Evolutionary conservation across 768 basidiomycete genomes (phyloP).

Genomic region (Kwoniella sp.): DNA sequence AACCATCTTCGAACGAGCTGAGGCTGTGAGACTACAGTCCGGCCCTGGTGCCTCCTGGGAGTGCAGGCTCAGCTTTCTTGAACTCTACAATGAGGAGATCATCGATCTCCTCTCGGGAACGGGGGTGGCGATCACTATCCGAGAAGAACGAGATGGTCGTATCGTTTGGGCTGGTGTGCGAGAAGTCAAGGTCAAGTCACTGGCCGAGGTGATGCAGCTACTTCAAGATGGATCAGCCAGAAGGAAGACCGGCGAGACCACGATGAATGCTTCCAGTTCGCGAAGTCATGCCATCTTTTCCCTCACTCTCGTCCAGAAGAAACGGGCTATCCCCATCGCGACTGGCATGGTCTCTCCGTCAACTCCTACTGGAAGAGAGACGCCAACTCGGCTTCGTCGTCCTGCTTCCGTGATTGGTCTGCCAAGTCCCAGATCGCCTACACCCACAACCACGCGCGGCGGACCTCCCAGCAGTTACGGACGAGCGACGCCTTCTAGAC

Average conservation of each 20-base stretch:
- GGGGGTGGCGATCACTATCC: constrained; percentile 82
- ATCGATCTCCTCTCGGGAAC: constrained; percentile 85
- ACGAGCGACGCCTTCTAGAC: constrained; percentile 44
- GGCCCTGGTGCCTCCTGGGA: constrained; percentile 65
- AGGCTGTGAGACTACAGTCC: constrained; percentile 65
- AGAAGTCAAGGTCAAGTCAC: constrained; percentile 80
- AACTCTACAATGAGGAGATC: constrained; percentile 98
- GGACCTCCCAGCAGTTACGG: constrained; percentile 35
- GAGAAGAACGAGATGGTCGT: constrained; percentile 93
- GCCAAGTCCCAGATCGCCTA: constrained; percentile 24
- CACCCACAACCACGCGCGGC: constrained; percentile 29
- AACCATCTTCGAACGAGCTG: constrained; percentile 74
- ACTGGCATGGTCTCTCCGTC: constrained; percentile 5
- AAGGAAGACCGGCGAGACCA: constrained; percentile 90
- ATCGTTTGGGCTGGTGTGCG: constrained; percentile 96
- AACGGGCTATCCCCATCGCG: constrained; percentile 51
- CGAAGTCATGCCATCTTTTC: constrained; percentile 99
- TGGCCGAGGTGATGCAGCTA: constrained; percentile 89
- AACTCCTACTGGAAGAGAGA: constrained; percentile 9
- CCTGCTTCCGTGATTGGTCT: constrained; percentile 40
- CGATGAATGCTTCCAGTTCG: constrained; percentile 98
- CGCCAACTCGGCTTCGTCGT: constrained; percentile 31
- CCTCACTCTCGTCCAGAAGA: constrained; percentile 86
- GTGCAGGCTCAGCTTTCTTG: constrained; percentile 71
- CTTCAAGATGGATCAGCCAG: constrained; percentile 85